A percentile compares a stretch with the other conserved stretches of the same genome.
Conservation (phyloP, 2,329 filamentous ascomycete genomes). For the Phaeosphaeriaceae sp. region DNA sequence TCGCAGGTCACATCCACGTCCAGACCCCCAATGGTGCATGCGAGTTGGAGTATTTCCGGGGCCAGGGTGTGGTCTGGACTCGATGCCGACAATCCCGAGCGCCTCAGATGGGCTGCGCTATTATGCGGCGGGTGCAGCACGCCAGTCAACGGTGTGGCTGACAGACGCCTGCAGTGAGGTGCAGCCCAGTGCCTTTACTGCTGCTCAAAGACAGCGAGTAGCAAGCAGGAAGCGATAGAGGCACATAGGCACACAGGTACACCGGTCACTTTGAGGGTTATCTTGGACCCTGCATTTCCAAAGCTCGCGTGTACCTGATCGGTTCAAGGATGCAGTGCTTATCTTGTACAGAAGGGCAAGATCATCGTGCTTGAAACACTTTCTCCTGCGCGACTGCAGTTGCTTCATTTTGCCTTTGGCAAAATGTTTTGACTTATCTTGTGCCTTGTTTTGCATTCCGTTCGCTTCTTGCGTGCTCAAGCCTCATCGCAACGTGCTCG, state of each 20-base stretch:
- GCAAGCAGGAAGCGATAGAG: neutral
- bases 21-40: conserved; percentile 9
- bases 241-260: no score
- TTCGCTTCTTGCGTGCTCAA: conserved; percentile 5
- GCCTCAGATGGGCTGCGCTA: conserved; percentile 4
- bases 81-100: neutral
- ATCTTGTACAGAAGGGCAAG: neutral
- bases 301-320: conserved; percentile 5
- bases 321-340: conserved; percentile 5
- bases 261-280: neutral
- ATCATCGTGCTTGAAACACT: conserved; percentile 9
- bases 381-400: neutral
- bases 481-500: conserved; percentile 4
- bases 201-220: neutral
- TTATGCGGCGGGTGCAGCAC: neutral
- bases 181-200: neutral
- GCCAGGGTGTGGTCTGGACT: conserved; percentile 11
- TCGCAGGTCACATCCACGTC: conserved; percentile 8
- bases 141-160: neutral
- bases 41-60: conserved; percentile 6
- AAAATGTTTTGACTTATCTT: neutral
- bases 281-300: conserved; percentile 1
- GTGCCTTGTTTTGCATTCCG: neutral
- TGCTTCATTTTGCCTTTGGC: neutral
- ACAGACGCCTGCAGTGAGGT: neutral